Conservation (phyloP, 352 stramenopile species). For the Vaucheria bursata region DNA sequence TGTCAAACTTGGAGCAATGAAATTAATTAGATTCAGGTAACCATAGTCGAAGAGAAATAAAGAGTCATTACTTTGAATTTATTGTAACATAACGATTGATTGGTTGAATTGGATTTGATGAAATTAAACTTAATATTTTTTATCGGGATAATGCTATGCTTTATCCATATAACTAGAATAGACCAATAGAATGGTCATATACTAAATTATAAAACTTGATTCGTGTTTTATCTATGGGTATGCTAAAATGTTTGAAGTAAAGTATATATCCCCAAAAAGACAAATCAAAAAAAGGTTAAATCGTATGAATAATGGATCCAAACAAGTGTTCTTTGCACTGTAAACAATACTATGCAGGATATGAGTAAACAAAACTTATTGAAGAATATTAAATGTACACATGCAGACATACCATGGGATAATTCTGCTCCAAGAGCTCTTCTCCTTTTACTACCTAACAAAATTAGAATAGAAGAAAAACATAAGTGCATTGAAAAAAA, state of each 20-base stretch:
- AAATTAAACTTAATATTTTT: too few relatives aligned
- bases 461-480: background rate
- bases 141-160: too few relatives aligned
- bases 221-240: background rate
- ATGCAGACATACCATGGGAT: slow-evolving; percentile 30
- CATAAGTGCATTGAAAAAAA: background rate
- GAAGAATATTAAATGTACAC: background rate
- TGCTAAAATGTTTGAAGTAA: background rate
- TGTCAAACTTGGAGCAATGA: too few relatives aligned
- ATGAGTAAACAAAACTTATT: background rate
- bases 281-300: background rate
- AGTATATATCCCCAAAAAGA: background rate
- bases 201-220: too few relatives aligned
- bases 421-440: slow-evolving; percentile 39
- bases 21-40: too few relatives aligned
- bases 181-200: too few relatives aligned
- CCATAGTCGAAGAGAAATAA: too few relatives aligned
- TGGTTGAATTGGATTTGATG: too few relatives aligned
- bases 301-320: background rate
- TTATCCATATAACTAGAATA: too few relatives aligned
- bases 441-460: slow-evolving; percentile 19
- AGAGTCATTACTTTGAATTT: too few relatives aligned
- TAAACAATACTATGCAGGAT: background rate
- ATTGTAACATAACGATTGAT: too few relatives aligned
- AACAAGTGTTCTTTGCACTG: background rate